Evolutionary conservation across 164 flowering plant genomes (phyloP).

Genomic region (Amborella trichopoda): DNA sequence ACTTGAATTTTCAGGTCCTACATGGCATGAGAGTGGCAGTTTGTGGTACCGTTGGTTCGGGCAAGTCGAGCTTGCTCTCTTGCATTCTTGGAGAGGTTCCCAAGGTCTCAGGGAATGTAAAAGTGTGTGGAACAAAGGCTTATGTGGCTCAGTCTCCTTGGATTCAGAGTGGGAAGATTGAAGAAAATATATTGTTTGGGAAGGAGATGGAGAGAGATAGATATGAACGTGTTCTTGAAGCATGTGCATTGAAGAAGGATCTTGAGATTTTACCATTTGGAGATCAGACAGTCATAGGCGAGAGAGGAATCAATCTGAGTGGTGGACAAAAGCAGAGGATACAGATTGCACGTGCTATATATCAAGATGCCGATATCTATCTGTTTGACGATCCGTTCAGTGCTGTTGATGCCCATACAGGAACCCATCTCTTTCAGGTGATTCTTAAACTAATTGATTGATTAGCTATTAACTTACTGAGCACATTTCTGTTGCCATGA

Average conservation of each 20-base stretch:
- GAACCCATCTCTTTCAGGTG: slow-evolving; percentile 75
- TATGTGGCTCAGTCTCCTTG: slow-evolving; percentile 88
- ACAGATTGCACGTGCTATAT: slow-evolving; percentile 82
- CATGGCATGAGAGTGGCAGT: slow-evolving; percentile 45
- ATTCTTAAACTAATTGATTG: no score
- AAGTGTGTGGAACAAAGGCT: slow-evolving; percentile 52
- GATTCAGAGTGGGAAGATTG: slow-evolving; percentile 84
- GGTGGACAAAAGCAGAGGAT: slow-evolving; percentile 92
- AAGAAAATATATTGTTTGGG: slow-evolving; percentile 81
- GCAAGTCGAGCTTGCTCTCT: slow-evolving; percentile 50
- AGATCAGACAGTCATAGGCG: slow-evolving; percentile 80
- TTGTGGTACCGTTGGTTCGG: slow-evolving; percentile 54
- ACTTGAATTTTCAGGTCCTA: slow-evolving; percentile 23
- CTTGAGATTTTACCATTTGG: slow-evolving; percentile 65
- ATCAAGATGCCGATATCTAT: slow-evolving; percentile 81
- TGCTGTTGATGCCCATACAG: slow-evolving; percentile 94
- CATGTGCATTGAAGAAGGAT: slow-evolving; percentile 71
- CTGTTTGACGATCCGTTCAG: slow-evolving; percentile 89
- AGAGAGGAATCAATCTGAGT: slow-evolving; percentile 85
- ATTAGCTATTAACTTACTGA: no score
- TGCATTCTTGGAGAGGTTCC: slow-evolving; percentile 50
- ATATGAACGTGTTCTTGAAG: slow-evolving; percentile 63
- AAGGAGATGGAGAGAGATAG: slow-evolving; percentile 53
- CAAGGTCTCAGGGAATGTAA: slow-evolving; percentile 27
- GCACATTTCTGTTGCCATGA: no score